Evolutionary conservation across 2,329 filamentous ascomycete genomes (phyloP).

Genomic region (Neonectria faginata): DNA sequence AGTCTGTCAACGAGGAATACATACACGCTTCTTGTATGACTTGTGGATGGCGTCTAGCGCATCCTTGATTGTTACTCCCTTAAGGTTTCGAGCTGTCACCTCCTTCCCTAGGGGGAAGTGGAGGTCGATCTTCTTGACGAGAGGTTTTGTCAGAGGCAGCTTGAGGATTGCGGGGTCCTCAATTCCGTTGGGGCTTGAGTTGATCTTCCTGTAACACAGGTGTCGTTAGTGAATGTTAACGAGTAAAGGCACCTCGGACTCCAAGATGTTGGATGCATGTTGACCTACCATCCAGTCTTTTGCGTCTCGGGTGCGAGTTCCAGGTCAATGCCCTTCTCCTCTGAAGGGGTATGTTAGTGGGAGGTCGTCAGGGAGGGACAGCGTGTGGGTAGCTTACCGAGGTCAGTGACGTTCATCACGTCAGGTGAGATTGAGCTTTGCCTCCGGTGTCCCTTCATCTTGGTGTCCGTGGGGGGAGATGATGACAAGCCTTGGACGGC

Average conservation of each 20-base stretch:
- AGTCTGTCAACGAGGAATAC: slow-evolving; percentile 44
- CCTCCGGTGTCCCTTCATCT: slow-evolving; percentile 70
- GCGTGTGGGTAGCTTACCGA: slow-evolving; percentile 70
- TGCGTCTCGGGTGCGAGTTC: slow-evolving; percentile 85
- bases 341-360: slow-evolving; percentile 58
- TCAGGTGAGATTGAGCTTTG: slow-evolving; percentile 79
- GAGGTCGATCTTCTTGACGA: slow-evolving; percentile 93
- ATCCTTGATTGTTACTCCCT: slow-evolving; percentile 97
- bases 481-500: slow-evolving; percentile 83
- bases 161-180: slow-evolving; percentile 89
- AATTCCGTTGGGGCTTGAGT: slow-evolving; percentile 80
- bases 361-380: slow-evolving; percentile 1
- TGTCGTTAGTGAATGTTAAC: slow-evolving; percentile 26
- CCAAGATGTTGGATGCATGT: neutral
- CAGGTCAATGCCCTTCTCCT: slow-evolving; percentile 78
- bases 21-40: slow-evolving; percentile 94
- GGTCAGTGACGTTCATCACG: slow-evolving; percentile 80
- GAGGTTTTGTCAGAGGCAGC: slow-evolving; percentile 81
- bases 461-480: slow-evolving; percentile 71
- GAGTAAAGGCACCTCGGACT: neutral
- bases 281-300: slow-evolving; percentile 84
- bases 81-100: slow-evolving; percentile 89
- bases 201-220: slow-evolving; percentile 81
- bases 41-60: slow-evolving; percentile 96
- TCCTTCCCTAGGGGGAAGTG: slow-evolving; percentile 90